phyloP scores from a whole-genome alignment of 2,329 filamentous ascomycete species.

The Chrysoporthe cubensis region DNA sequence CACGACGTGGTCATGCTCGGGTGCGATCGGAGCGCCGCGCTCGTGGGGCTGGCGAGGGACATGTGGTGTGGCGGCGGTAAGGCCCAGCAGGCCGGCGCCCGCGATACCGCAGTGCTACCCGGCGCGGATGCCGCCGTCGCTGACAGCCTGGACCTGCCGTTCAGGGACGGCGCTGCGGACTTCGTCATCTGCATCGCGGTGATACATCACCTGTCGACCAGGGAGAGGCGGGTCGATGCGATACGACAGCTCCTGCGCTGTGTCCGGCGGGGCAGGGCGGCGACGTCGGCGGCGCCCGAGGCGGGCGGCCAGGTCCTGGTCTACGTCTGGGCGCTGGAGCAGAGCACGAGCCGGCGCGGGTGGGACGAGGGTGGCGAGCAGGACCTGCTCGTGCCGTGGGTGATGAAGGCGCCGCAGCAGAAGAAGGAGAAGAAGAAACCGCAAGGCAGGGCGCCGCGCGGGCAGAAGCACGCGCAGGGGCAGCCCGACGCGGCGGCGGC shows the following conservation, averaged over 20 bases:
- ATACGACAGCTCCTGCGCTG: constrained; percentile 72
- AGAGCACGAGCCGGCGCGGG: constrained; percentile 80
- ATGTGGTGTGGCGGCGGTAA: constrained; percentile 23
- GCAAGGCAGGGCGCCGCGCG: constrained; percentile 19
- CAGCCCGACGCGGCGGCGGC: constrained; percentile 12
- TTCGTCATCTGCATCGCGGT: constrained; percentile 96
- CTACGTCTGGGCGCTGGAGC: constrained; percentile 96
- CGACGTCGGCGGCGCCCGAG: constrained; percentile 39
- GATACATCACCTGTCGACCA: constrained; percentile 88
- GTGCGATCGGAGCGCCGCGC: constrained; percentile 75
- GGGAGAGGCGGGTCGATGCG: constrained; percentile 71
- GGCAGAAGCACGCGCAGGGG: constrained; percentile 11
- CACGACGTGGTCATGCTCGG: constrained; percentile 77
- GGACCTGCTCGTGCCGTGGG: constrained; percentile 96
- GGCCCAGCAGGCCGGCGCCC: neutral
- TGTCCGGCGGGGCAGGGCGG: constrained; percentile 47
- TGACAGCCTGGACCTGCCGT: constrained; percentile 82
- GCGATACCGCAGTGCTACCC: neutral
- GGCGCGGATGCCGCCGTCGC: constrained; percentile 74
- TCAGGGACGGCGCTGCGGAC: constrained; percentile 64
- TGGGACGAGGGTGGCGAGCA: constrained; percentile 85
- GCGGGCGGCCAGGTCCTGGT: constrained; percentile 69
- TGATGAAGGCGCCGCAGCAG: constrained; percentile 57
- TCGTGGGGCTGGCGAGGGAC: constrained; percentile 54
- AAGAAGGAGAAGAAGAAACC: constrained; percentile 29